Evolutionary conservation across 2,329 filamentous ascomycete genomes (phyloP).

Genomic region (Endocalyx cinctus): DNA sequence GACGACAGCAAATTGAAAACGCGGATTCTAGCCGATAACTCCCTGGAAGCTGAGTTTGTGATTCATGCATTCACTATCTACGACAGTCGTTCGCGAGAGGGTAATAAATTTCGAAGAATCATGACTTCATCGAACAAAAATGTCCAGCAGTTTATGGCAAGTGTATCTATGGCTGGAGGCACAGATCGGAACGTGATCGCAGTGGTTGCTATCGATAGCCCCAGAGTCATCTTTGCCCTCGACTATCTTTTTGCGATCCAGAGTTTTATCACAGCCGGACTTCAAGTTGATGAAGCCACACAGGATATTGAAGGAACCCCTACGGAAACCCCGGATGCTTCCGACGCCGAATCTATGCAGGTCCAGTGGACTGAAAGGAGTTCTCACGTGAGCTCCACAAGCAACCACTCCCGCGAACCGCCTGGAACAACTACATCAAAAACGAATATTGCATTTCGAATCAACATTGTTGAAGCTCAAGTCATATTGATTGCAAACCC

Average conservation of each 20-base stretch:
- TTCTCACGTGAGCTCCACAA: slow-evolving; percentile 25
- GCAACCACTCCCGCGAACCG: slow-evolving; percentile 14
- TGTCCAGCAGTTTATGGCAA: slow-evolving; percentile 98
- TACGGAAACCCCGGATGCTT: slow-evolving; percentile 53
- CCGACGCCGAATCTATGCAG: slow-evolving; percentile 55
- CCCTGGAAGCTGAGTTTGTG: slow-evolving; percentile 86
- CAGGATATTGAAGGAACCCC: slow-evolving; percentile 48
- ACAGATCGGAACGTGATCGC: slow-evolving; percentile 78
- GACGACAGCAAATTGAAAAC: slow-evolving; percentile 91
- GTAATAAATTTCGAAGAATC: slow-evolving; percentile 95
- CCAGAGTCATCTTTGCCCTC: slow-evolving; percentile 87
- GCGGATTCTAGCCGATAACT: slow-evolving; percentile 86
- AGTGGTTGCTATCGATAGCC: slow-evolving; percentile 91
- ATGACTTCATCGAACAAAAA: slow-evolving; percentile 96
- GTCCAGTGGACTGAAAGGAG: slow-evolving; percentile 36
- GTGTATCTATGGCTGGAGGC: slow-evolving; percentile 84
- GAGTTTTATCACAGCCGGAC: slow-evolving; percentile 69
- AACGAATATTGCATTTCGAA: slow-evolving; percentile 79
- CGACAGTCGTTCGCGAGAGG: slow-evolving; percentile 82
- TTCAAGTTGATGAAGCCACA: slow-evolving; percentile 58
- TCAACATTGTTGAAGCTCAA: slow-evolving; percentile 94
- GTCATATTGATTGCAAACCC: slow-evolving; percentile 96
- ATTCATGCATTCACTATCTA: slow-evolving; percentile 93
- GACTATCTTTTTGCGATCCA: slow-evolving; percentile 93
- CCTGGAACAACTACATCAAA: slow-evolving; percentile 33